Evolutionary conservation across 31 red algal species (phyloP), one percentile per base, ranked within the genome.

Genomic region (Asparagopsis taxiformis): DNA sequence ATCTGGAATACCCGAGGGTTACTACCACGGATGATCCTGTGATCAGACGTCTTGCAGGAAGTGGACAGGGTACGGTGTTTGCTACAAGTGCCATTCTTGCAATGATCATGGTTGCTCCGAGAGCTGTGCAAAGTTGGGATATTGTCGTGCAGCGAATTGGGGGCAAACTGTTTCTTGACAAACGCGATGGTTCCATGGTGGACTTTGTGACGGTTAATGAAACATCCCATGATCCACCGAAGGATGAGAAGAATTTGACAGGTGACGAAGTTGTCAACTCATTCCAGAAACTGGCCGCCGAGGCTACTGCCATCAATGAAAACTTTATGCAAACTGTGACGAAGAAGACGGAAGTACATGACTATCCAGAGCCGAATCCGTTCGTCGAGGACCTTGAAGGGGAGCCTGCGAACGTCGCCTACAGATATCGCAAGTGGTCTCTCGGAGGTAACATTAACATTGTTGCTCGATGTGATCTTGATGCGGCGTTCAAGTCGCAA

Each of bases 181-280:
- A 92, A 68, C 57, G 97, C 22, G 91, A 87, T 51, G 97, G 88
- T 39, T 92, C 91, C 8, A 72, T 93, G 85, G 90, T 89, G 13
- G 92, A 99, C 51, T 82, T 72, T 50, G 49, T 93, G 17, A 99
- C 97, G 34, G 92, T 99, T 16, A 93, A 89, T 77, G 97, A 99
- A 77, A 99, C 86, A 0, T 87, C 88, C 1, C 84, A 93, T 64
- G 94, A 98, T 71, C 59, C 85, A 33, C 94, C 89, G 0, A 92
- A 88, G 64, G 94, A 98, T 56, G 94, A 98, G 34, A 93, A 93
- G 84, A 92, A 73, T 50, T 44, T 98, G 4, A 65, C 80, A 0
- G 80, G 82, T 22, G 81, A 92, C 13, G 79, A 89, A 38, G 74
- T 80, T 10, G 68, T 90, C 31, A 98, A 93, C 64, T 91, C 91